These are phyloP conservation scores for Psidium friedrichsthalianum DNA, from an alignment of 345 rosid genomes.

Conservation along the genomic window DNA sequence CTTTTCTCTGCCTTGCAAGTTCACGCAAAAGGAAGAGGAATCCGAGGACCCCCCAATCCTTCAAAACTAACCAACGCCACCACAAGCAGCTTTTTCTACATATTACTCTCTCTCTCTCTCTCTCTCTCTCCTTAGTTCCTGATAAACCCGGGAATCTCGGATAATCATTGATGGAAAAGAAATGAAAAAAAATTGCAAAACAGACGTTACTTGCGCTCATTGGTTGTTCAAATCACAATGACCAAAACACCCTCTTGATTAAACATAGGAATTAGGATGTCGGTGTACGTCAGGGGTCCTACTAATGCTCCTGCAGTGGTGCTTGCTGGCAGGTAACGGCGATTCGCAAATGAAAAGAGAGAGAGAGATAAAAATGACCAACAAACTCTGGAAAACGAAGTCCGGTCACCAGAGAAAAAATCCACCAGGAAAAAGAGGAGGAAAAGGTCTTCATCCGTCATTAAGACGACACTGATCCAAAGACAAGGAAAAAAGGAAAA, in stretches of 20 bases:
- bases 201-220: background rate
- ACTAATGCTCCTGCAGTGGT: background rate
- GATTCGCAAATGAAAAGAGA: background rate
- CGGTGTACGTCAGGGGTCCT: background rate
- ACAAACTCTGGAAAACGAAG: background rate
- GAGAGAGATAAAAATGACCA: background rate
- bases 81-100: background rate
- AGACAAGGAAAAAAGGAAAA: background rate
- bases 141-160: slow-evolving; percentile 4
- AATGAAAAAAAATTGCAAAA: background rate
- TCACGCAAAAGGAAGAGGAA: background rate
- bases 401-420: background rate
- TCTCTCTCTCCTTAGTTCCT: background rate
- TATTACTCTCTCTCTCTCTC: background rate
- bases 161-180: background rate
- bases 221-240: background rate
- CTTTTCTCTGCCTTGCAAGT: background rate
- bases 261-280: background rate
- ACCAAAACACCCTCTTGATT: background rate
- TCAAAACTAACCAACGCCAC: background rate
- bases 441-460: background rate
- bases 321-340: background rate
- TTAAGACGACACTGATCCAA: background rate
- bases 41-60: background rate
- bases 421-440: background rate